phyloP scores from a whole-genome alignment of 805 yeast species.

The Scheffersomyces coipomensis region DNA sequence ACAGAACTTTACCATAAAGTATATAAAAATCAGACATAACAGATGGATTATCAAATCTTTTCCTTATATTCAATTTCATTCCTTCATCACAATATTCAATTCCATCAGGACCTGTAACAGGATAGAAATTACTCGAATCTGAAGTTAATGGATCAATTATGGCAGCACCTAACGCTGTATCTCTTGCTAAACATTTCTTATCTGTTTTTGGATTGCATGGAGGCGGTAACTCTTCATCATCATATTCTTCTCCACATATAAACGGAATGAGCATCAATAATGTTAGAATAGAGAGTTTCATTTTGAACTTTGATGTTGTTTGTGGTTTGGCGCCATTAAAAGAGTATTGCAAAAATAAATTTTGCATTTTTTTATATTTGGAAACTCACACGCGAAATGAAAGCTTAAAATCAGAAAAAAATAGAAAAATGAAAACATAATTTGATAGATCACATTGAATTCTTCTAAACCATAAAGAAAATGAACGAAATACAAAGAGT shows the following conservation, averaged over 20 bases:
- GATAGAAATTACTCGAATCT: slow-evolving; percentile 5
- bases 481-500: slow-evolving; percentile 13
- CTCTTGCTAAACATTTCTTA: slow-evolving; percentile 21
- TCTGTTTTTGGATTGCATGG: slow-evolving; percentile 27
- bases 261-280: neutral
- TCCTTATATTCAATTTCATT: slow-evolving; percentile 10
- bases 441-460: neutral
- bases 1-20: slow-evolving; percentile 36
- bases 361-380: neutral
- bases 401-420: slow-evolving; percentile 1
- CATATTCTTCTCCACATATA: neutral
- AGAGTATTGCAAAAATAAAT: neutral
- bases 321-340: neutral
- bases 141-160: slow-evolving; percentile 15
- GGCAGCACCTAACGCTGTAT: slow-evolving; percentile 20
- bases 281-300: neutral
- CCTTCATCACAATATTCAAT: slow-evolving; percentile 10
- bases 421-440: neutral
- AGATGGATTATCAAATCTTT: slow-evolving; percentile 32
- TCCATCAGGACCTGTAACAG: slow-evolving; percentile 6
- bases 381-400: slow-evolving; percentile 1
- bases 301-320: neutral
- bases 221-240: neutral
- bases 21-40: slow-evolving; percentile 27
- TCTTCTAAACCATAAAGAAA: neutral